Conservation (phyloP, 2,329 filamentous ascomycete species). For the Orbilia quercus region DNA sequence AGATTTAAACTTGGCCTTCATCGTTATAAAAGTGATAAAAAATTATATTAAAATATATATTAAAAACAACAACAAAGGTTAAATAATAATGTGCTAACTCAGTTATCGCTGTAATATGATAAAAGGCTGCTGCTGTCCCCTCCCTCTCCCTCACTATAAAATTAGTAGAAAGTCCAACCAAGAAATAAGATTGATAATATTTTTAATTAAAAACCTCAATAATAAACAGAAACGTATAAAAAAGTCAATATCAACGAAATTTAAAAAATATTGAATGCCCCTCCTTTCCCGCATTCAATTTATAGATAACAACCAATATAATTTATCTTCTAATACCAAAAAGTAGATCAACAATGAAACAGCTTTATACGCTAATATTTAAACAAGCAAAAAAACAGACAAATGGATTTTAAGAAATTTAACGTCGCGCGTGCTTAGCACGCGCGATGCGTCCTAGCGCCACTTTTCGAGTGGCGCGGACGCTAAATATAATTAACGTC, state of each 20-base stretch:
- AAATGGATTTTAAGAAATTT: constrained; percentile 19
- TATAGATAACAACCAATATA: constrained; percentile 19
- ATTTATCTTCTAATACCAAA: constrained; percentile 29
- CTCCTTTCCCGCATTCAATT: constrained; percentile 8
- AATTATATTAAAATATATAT: constrained; percentile 13
- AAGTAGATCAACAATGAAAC: constrained; percentile 23
- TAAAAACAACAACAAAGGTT: constrained; percentile 9
- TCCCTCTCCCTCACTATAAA: no score
- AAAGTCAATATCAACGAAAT: constrained; percentile 14
- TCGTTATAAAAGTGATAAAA: constrained; percentile 10
- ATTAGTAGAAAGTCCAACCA: no score
- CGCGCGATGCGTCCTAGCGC: no score
- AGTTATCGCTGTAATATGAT: neutral
- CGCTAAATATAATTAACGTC: constrained; percentile 12
- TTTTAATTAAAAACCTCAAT: constrained; percentile 18
- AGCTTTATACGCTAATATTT: constrained; percentile 12
- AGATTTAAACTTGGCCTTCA: constrained; percentile 5
- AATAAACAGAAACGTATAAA: constrained; percentile 20
- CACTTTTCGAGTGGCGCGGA: neutral
- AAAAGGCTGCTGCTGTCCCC: neutral
- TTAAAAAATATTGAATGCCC: constrained; percentile 13
- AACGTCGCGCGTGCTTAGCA: neutral
- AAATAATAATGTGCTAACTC: neutral
- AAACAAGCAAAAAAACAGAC: constrained; percentile 13
- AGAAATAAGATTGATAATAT: no score